These are phyloP conservation scores for Mortierella sp. DNA, from an alignment of 371 early-diverging fungal genomes.

Conservation along the genomic window DNA sequence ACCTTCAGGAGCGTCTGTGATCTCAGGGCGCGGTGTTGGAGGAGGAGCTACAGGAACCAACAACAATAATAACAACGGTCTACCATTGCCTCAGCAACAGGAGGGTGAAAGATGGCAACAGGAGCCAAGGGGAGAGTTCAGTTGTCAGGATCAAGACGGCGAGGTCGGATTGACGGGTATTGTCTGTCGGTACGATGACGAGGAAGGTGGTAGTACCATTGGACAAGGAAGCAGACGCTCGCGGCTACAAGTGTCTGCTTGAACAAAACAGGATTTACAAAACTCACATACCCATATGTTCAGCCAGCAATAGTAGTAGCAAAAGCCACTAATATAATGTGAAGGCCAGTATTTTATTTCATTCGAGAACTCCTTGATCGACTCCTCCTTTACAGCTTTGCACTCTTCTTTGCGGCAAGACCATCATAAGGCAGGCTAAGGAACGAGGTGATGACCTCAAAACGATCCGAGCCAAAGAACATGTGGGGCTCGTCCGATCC, in stretches of 20 bases:
- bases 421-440: slow-evolving; percentile 50
- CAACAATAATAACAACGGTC: neutral
- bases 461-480: slow-evolving; percentile 65
- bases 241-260: neutral
- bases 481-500: slow-evolving; percentile 45
- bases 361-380: neutral
- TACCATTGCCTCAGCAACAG: neutral
- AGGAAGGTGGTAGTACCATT: slow-evolving; percentile 13
- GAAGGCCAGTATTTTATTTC: neutral
- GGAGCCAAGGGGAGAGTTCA: slow-evolving; percentile 12
- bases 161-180: slow-evolving; percentile 51
- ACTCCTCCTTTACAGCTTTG: slow-evolving; percentile 21
- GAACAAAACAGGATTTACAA: neutral
- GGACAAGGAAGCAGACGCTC: slow-evolving; percentile 12
- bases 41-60: neutral
- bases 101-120: slow-evolving; percentile 9
- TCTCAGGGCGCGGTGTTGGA: slow-evolving; percentile 6
- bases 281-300: neutral
- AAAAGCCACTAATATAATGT: neutral
- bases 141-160: slow-evolving; percentile 46
- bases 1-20: slow-evolving; percentile 20
- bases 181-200: slow-evolving; percentile 52
- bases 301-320: neutral
- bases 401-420: slow-evolving; percentile 13
- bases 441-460: slow-evolving; percentile 58